Conservation (phyloP, 257 asterid genomes). For the Capsicum chinense region DNA sequence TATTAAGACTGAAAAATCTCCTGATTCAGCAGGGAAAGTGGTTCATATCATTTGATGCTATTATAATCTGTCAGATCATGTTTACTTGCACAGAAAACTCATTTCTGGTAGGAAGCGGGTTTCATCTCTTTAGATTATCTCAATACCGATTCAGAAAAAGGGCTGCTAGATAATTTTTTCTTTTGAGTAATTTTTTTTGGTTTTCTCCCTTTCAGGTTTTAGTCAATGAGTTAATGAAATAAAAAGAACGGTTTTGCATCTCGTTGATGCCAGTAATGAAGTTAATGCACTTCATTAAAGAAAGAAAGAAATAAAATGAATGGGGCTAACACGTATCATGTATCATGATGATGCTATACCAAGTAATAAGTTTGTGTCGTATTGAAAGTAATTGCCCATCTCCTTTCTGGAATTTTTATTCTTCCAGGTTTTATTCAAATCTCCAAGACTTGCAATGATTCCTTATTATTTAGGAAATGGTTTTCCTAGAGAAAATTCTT, state of each 20-base stretch:
- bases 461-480: not conserved
- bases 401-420: not conserved
- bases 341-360: not conserved
- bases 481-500: not conserved
- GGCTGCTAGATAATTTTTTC: not conserved
- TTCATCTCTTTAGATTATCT: not conserved
- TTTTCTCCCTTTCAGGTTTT: not conserved
- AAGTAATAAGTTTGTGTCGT: not conserved
- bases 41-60: not conserved
- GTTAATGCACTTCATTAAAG: not conserved
- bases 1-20: not conserved
- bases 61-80: not conserved
- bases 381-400: not conserved
- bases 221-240: not conserved
- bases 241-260: not conserved
- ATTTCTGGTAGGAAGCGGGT: not conserved
- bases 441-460: not conserved
- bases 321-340: not conserved
- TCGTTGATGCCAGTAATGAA: not conserved
- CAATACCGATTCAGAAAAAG: not conserved
- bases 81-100: not conserved
- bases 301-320: not conserved
- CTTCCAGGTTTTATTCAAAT: not conserved
- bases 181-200: not conserved
- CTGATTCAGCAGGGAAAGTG: not conserved